Conservation (phyloP, 805 yeast genomes). For the Candida anglica region DNA sequence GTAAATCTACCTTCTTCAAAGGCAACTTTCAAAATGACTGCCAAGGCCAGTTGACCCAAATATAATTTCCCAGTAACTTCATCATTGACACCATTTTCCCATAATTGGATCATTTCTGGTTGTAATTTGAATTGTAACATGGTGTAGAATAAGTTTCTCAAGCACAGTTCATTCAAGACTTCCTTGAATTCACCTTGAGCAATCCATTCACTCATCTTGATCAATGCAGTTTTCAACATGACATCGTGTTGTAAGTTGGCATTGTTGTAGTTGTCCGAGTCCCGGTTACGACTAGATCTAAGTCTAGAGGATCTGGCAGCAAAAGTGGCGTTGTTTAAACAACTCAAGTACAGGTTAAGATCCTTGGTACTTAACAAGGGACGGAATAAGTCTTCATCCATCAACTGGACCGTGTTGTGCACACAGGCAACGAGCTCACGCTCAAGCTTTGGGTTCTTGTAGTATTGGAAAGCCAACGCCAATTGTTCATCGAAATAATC, state of each 20-base stretch:
- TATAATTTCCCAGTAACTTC: conserved; percentile 40
- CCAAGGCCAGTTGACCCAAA: conserved; percentile 62
- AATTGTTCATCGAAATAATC: conserved; percentile 29
- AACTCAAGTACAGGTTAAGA: conserved; percentile 16
- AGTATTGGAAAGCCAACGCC: conserved; percentile 15
- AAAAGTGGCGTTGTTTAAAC: conserved; percentile 22
- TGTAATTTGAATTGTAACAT: conserved; percentile 53
- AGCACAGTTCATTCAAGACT: conserved; percentile 16
- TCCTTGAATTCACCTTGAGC: conserved; percentile 24
- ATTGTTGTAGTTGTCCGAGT: conserved; percentile 28
- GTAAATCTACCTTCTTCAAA: conserved; percentile 55
- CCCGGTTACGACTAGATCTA: conserved; percentile 30
- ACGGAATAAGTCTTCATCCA: conserved; percentile 19
- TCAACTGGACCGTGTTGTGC: conserved; percentile 11
- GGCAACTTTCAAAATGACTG: conserved; percentile 64
- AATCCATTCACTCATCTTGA: conserved; percentile 26
- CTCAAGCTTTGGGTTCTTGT: neutral
- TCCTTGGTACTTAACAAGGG: conserved; percentile 14
- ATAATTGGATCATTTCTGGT: conserved; percentile 62
- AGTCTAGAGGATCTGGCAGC: conserved; percentile 29
- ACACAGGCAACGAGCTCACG: conserved; percentile 10
- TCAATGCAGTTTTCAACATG: conserved; percentile 27
- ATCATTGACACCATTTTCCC: conserved; percentile 61
- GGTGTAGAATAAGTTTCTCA: conserved; percentile 25
- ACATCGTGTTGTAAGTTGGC: conserved; percentile 24